Conservation (phyloP, 1,139 yeast genomes). For the Hansenula anomala region DNA sequence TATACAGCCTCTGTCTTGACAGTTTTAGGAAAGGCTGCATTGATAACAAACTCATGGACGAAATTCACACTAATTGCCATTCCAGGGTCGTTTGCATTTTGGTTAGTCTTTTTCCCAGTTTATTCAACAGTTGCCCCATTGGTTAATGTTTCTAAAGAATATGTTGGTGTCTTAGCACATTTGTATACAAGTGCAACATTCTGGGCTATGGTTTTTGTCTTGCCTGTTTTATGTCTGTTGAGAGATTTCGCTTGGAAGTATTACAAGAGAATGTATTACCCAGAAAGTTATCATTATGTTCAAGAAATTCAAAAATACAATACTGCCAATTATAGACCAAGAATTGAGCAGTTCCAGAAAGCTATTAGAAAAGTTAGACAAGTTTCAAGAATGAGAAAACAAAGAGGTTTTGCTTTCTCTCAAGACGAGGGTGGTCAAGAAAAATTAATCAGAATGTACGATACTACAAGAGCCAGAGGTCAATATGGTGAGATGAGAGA, state of each 20-base stretch:
- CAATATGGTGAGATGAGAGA: slow-evolving; percentile 47
- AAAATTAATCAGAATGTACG: slow-evolving; percentile 86
- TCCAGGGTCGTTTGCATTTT: slow-evolving; percentile 84
- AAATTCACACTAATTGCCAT: slow-evolving; percentile 87
- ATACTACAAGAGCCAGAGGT: slow-evolving; percentile 69
- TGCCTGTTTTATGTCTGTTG: slow-evolving; percentile 71
- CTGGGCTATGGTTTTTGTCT: slow-evolving; percentile 78
- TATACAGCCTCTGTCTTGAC: slow-evolving; percentile 87
- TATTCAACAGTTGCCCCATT: slow-evolving; percentile 84
- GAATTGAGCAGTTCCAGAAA: slow-evolving; percentile 94
- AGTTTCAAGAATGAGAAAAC: slow-evolving; percentile 96
- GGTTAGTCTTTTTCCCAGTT: slow-evolving; percentile 85
- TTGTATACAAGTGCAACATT: slow-evolving; percentile 75
- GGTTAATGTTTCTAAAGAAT: slow-evolving; percentile 79
- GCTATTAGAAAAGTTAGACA: slow-evolving; percentile 97
- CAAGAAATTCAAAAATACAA: slow-evolving; percentile 97
- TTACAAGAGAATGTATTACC: slow-evolving; percentile 84
- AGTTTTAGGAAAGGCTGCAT: slow-evolving; percentile 91
- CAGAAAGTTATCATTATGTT: slow-evolving; percentile 90
- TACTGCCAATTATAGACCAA: slow-evolving; percentile 89
- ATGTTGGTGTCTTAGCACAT: slow-evolving; percentile 70
- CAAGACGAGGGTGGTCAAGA: slow-evolving; percentile 95
- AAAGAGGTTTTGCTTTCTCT: slow-evolving; percentile 97
- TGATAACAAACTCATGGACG: slow-evolving; percentile 92
- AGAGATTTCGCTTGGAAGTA: slow-evolving; percentile 95